phyloP scores from a whole-genome alignment of 129 eudicot species.

The Erigeron canadensis region DNA sequence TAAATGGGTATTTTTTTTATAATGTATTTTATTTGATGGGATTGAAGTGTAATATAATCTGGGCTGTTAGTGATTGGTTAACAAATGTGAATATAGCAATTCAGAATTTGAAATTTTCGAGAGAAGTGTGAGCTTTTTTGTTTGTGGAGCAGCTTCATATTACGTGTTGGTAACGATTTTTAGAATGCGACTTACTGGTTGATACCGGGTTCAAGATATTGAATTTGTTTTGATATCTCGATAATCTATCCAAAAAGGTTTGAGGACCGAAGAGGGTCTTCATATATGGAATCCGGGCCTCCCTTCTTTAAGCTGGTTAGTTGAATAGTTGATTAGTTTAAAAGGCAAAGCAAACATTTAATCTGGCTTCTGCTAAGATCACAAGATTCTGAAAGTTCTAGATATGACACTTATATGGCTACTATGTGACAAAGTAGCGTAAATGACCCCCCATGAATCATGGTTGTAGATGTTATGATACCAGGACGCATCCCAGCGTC shows the following conservation, averaged over 20 bases:
- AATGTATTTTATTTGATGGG: neutral
- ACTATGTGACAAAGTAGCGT: neutral
- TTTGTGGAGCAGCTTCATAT: no score
- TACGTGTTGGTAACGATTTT: no score
- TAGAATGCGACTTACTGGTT: no score
- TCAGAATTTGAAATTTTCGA: no score
- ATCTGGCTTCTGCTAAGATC: no score
- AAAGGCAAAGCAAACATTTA: neutral
- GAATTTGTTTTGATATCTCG: no score
- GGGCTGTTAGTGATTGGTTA: neutral
- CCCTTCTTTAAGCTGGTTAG: neutral
- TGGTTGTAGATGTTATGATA: neutral
- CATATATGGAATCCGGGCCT: neutral
- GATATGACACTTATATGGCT: neutral
- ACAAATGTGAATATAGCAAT: no score
- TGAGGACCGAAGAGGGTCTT: no score
- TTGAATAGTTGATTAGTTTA: neutral
- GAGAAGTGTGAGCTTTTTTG: no score
- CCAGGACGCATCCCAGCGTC: neutral
- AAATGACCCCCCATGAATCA: neutral
- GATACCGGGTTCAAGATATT: no score
- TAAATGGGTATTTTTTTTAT: neutral
- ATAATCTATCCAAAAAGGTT: no score
- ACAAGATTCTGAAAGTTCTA: neutral
- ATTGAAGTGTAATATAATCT: neutral